Evolutionary conservation across 148 eudicot genomes (phyloP).

Genomic region (Rhododendron ovatum): DNA sequence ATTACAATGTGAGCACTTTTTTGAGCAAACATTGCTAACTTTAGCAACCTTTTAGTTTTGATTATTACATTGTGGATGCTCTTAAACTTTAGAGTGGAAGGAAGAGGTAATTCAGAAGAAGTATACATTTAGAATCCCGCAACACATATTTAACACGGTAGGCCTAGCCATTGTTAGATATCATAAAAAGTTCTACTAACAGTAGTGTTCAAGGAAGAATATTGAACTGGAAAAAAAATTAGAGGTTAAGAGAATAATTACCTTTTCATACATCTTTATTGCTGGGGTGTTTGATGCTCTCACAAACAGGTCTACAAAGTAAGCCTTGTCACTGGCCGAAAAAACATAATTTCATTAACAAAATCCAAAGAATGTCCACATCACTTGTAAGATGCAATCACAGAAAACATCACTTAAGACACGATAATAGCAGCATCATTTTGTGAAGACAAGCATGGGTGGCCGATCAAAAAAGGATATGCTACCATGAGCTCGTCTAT

Average conservation of each 20-base stretch:
- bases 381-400: neutral
- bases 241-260: conserved; percentile 15
- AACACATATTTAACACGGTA: neutral
- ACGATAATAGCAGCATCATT: neutral
- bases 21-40: too few species aligned
- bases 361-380: neutral
- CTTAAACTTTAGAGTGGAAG: neutral
- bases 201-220: neutral
- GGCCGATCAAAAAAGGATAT: neutral
- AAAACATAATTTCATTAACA: neutral
- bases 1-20: too few species aligned
- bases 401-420: neutral
- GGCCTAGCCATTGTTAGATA: neutral
- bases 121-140: neutral
- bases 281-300: conserved; percentile 98
- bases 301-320: conserved; percentile 94
- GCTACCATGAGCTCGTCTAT: neutral
- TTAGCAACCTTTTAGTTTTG: too few species aligned
- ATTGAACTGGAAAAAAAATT: neutral
- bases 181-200: neutral
- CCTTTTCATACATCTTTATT: conserved; percentile 99
- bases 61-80: too few species aligned
- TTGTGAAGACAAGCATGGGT: neutral
- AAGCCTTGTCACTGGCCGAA: conserved; percentile 78
- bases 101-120: neutral